Evolutionary conservation across 208 protist species (phyloP).

Genomic region (Trypanosomatidae sp.): DNA sequence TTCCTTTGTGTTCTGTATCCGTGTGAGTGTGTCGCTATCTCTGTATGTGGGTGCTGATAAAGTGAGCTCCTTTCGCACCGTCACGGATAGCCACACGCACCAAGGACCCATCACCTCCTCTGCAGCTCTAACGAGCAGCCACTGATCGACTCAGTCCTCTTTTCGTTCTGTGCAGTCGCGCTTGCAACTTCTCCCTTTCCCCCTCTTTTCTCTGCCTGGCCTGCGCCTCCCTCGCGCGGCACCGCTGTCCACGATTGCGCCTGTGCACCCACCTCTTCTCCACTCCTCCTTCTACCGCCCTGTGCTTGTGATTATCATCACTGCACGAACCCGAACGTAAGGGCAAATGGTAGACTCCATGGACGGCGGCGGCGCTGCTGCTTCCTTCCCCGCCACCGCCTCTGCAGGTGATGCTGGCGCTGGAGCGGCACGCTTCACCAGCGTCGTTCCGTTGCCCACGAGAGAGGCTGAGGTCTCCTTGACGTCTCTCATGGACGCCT

Average conservation of each 20-base stretch:
- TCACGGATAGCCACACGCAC: not conserved
- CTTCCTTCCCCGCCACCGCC: not conserved
- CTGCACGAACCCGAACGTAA: not conserved
- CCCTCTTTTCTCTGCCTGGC: not conserved
- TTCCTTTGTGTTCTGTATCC: not conserved
- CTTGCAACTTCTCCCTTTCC: not conserved
- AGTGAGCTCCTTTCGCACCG: not conserved
- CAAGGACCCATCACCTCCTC: not conserved
- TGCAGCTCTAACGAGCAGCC: not conserved
- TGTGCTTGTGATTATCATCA: constrained; percentile 1
- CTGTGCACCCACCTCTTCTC: not conserved
- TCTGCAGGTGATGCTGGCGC: not conserved
- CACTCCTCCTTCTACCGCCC: too few relatives aligned
- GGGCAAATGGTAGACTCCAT: not conserved
- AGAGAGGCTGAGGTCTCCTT: not conserved
- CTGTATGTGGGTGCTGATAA: not conserved
- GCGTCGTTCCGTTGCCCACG: not conserved
- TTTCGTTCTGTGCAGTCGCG: not conserved
- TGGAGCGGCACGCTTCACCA: constrained; percentile 3
- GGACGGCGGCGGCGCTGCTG: not conserved
- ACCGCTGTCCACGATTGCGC: not conserved
- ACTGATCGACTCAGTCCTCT: not conserved
- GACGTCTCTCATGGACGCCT: not conserved
- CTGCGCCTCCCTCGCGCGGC: not conserved
- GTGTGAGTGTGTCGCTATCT: not conserved